Percentiles rank a stretch among this genome's conserved stretches.
These are phyloP conservation scores for Gentiana straminea DNA, from an alignment of 257 asterid genomes.

Conservation along the genomic window DNA sequence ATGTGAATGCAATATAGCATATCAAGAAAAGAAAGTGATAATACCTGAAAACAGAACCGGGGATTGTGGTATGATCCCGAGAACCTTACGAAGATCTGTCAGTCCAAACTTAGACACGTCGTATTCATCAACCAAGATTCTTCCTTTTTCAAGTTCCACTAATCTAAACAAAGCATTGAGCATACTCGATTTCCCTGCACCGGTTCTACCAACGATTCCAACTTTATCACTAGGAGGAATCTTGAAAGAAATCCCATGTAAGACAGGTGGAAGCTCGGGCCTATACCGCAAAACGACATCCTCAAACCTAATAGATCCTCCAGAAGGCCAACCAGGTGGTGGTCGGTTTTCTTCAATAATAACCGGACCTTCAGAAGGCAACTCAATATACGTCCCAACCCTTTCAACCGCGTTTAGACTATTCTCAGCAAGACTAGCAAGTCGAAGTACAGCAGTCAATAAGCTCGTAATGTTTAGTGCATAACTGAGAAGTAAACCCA, in stretches of 20 bases:
- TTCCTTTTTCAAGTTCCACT: conserved; percentile 71
- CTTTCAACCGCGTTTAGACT: conserved; percentile 87
- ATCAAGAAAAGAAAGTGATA: background rate
- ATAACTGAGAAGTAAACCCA: conserved; percentile 84
- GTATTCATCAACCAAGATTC: conserved; percentile 59
- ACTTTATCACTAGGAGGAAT: conserved; percentile 71
- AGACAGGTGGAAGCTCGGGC: conserved; percentile 84
- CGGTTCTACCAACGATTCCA: conserved; percentile 89
- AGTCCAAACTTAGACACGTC: conserved; percentile 73
- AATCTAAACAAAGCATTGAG: conserved; percentile 77
- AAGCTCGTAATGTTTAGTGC: conserved; percentile 69
- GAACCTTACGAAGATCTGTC: conserved; percentile 70
- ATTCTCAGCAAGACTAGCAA: conserved; percentile 80
- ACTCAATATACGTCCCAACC: conserved; percentile 69
- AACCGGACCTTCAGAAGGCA: conserved; percentile 62
- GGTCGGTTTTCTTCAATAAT: conserved; percentile 59
- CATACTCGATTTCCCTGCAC: conserved; percentile 95
- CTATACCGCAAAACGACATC: conserved; percentile 66
- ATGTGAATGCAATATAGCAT: too few relatives aligned
- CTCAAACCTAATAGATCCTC: conserved; percentile 60
- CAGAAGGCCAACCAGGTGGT: conserved; percentile 88
- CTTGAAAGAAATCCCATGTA: conserved; percentile 63
- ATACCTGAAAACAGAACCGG: conserved; percentile 94
- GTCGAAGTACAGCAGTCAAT: conserved; percentile 62
- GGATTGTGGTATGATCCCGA: conserved; percentile 83